Conservation (phyloP, 2,329 filamentous ascomycete genomes). For the Escovopsis sp. region DNA sequence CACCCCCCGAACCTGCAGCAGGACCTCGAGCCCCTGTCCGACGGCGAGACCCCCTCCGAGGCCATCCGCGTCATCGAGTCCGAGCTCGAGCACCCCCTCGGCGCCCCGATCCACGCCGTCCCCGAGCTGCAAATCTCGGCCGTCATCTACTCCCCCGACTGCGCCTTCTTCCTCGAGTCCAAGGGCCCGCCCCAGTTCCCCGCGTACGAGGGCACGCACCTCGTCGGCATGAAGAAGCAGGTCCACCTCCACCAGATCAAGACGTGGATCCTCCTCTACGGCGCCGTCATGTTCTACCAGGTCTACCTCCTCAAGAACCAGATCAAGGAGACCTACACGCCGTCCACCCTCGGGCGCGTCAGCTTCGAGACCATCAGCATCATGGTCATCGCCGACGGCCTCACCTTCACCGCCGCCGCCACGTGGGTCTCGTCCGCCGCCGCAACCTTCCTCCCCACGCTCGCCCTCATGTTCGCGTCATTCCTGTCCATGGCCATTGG, state of each 20-base stretch:
- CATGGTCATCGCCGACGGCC: conserved; percentile 49
- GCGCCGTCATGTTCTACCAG: conserved; percentile 44
- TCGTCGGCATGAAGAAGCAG: conserved; percentile 47
- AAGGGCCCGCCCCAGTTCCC: conserved; percentile 45
- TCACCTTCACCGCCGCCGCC: conserved; percentile 41
- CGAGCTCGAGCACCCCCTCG: conserved; percentile 47
- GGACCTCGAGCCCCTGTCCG: conserved; percentile 13
- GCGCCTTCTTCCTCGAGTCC: conserved; percentile 49
- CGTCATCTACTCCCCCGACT: conserved; percentile 54
- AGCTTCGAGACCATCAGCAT: conserved; percentile 48
- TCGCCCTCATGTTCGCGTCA: conserved; percentile 34
- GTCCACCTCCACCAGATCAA: conserved; percentile 41
- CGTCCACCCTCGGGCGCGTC: conserved; percentile 50
- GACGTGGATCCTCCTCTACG: conserved; percentile 42
- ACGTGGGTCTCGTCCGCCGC: conserved; percentile 42
- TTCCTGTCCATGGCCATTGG: conserved; percentile 44
- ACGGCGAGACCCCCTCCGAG: conserved; percentile 19
- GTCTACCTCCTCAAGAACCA: conserved; percentile 47
- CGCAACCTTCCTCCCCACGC: conserved; percentile 40
- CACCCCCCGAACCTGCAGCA: conserved; percentile 35
- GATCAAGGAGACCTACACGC: conserved; percentile 51
- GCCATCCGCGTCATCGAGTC: conserved; percentile 42
- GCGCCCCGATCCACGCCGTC: conserved; percentile 38
- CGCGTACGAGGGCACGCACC: conserved; percentile 36
- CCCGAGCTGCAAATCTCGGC: conserved; percentile 47